These are phyloP conservation scores for Mucuna pruriens DNA, from an alignment of 306 rosid species.

Conservation along the genomic window DNA sequence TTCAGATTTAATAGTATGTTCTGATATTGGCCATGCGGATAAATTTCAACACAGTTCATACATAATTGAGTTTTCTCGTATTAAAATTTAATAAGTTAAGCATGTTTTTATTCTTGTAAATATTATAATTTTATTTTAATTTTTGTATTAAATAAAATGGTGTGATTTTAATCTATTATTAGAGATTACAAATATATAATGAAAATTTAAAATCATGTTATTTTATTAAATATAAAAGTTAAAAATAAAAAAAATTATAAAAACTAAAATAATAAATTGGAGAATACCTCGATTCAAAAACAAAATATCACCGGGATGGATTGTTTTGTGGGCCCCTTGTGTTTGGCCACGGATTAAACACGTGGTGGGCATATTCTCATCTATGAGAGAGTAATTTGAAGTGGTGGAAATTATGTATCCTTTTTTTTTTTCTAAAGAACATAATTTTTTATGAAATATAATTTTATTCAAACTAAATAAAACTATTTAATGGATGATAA, in stretches of 20 bases:
- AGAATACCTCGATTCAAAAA: not conserved
- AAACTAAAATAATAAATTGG: not conserved
- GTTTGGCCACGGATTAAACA: constrained; percentile 49
- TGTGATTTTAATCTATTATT: too few relatives aligned
- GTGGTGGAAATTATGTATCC: not conserved
- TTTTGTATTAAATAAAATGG: too few relatives aligned
- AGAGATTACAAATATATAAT: too few relatives aligned
- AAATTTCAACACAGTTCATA: not conserved
- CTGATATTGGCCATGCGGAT: constrained; percentile 3
- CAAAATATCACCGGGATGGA: not conserved
- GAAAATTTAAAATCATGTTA: too few relatives aligned
- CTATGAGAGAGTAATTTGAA: not conserved
- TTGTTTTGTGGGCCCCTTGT: constrained; percentile 40
- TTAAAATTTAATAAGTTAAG: too few relatives aligned
- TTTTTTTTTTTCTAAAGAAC: too few relatives aligned
- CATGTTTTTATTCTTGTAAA: not conserved
- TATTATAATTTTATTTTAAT: too few relatives aligned
- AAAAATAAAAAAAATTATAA: too few relatives aligned
- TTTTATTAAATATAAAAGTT: too few relatives aligned
- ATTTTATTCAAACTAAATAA: too few relatives aligned
- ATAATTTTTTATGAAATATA: too few relatives aligned
- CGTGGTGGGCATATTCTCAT: constrained; percentile 60
- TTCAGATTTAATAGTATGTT: constrained; percentile 7
- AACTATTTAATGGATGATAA: too few relatives aligned
- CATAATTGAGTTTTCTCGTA: not conserved